These are phyloP conservation scores for Ophiostoma novo-ulmi DNA, from an alignment of 2,329 filamentous ascomycete genomes.

Conservation along the genomic window DNA sequence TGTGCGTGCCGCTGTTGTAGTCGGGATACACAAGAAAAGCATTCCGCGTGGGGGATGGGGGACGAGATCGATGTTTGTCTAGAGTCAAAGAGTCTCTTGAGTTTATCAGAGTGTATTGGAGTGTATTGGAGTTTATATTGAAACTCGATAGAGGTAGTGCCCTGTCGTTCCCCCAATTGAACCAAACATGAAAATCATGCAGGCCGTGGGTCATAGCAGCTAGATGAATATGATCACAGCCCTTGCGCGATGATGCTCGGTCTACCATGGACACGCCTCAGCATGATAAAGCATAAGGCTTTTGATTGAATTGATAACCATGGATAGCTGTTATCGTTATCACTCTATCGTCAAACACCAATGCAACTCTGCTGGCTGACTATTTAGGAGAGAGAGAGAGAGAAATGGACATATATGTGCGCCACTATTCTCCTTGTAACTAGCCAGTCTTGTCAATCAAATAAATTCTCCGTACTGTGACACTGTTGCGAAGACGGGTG, in stretches of 20 bases:
- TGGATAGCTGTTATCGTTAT: not conserved
- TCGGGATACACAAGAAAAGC: not conserved
- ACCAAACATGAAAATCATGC: not conserved
- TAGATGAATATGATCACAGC: not conserved
- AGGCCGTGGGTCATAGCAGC: not conserved
- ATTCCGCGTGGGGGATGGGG: not conserved
- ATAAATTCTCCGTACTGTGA: not conserved
- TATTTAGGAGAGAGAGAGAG: not conserved
- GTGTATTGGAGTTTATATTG: too few species aligned
- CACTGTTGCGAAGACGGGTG: conserved; percentile 3
- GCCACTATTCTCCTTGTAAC: not conserved
- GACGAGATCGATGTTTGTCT: not conserved
- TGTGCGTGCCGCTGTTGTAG: not conserved
- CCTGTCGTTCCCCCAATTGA: not conserved
- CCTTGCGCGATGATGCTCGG: not conserved
- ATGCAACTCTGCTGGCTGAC: not conserved
- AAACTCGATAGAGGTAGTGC: not conserved
- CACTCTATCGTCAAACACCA: not conserved
- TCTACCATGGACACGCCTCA: not conserved
- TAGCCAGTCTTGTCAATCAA: not conserved
- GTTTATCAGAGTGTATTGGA: too few species aligned
- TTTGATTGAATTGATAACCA: not conserved
- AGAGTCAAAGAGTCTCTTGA: not conserved
- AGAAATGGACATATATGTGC: not conserved
- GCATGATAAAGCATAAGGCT: not conserved